Percentiles rank a stretch among this genome's conserved stretches.
Conservation (phyloP, 2,329 filamentous ascomycete genomes). For the Daldinia eschscholtzii region DNA sequence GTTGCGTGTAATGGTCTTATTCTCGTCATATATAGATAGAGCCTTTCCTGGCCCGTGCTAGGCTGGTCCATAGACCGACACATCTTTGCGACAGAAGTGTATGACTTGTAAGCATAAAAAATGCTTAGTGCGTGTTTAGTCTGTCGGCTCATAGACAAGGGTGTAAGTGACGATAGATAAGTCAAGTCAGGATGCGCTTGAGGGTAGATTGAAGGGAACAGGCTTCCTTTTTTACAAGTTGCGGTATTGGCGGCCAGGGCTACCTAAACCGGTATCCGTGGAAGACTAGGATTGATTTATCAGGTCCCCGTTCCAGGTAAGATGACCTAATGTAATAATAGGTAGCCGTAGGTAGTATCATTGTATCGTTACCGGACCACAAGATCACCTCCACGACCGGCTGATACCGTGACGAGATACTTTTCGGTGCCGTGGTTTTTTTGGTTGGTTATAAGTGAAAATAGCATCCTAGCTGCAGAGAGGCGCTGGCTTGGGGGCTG, state of each 20-base stretch:
- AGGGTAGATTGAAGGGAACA: conserved; percentile 23
- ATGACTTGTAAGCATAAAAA: conserved; percentile 22
- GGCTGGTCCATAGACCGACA: conserved; percentile 25
- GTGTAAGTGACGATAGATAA: conserved; percentile 34
- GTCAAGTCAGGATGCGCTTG: conserved; percentile 19
- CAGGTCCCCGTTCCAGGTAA: conserved; percentile 16
- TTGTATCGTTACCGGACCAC: conserved; percentile 37
- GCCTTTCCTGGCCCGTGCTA: conserved; percentile 16
- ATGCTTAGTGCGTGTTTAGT: conserved; percentile 20
- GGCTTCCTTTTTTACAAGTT: conserved; percentile 24
- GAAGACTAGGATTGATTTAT: conserved; percentile 35
- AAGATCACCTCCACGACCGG: conserved; percentile 35
- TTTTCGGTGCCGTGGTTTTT: conserved; percentile 29
- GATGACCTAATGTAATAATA: conserved; percentile 24
- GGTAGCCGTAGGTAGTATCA: conserved; percentile 36
- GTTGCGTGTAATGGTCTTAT: conserved; percentile 15
- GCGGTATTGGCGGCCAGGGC: conserved; percentile 24
- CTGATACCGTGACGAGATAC: conserved; percentile 36
- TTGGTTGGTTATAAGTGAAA: conserved; percentile 38
- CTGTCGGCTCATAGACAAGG: conserved; percentile 28
- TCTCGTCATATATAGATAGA: conserved; percentile 14
- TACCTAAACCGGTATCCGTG: conserved; percentile 18
- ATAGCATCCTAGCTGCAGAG: conserved; percentile 40
- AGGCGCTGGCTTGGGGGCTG: conserved; percentile 36
- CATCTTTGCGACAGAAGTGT: conserved; percentile 26